Evolutionary conservation across 768 basidiomycete species (phyloP), one percentile per base, ranked within the genome.

Genomic region (Pleurotus giganteus): DNA sequence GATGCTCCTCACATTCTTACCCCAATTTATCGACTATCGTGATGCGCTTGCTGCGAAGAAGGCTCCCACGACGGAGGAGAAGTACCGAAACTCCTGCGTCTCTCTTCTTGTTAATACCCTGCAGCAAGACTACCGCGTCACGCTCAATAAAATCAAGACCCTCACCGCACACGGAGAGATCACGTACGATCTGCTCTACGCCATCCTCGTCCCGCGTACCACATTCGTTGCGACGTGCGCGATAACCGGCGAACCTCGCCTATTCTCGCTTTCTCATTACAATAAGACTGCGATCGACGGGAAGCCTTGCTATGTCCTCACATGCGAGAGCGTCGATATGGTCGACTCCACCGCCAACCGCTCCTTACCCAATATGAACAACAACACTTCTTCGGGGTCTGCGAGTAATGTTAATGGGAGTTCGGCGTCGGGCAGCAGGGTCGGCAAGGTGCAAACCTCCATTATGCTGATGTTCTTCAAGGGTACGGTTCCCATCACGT

Each of bases 91-190:
- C n/a, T 63, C 74, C 3, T 77, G 81, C 4, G 72, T 83, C 29
- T 71, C 73, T 36, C 64, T 84, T 19, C 74, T 88, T 36, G 72
- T 83, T 42, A 67, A 71, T 28, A 80, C 79, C 53, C 65, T 85
- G 46, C 68, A 75, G 12, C 65, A 65, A 9, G 82, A 85, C 62
- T 82, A 82, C 65, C 70, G 70, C 53, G 63, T 68, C 26, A 84
- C 79, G 4, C 66, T 84, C 47, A 63, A 72, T 12, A 74, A 69
- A 13, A 71, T 85, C 58, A 65, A 71, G 1, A 74, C 76, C 17
- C 74, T 85, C 39, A 78, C 71, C 6, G 60, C 75, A 1, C 81
- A 84, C 57, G 72, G 70, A 11, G 84, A 86, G 62, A 85, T 85
- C 59, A 80, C 80, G 2, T 84, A 74, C 60, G 76, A 79, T 11